Evolutionary conservation across 2,329 filamentous ascomycete genomes (phyloP).

Genomic region (Fusarium pilosicola): DNA sequence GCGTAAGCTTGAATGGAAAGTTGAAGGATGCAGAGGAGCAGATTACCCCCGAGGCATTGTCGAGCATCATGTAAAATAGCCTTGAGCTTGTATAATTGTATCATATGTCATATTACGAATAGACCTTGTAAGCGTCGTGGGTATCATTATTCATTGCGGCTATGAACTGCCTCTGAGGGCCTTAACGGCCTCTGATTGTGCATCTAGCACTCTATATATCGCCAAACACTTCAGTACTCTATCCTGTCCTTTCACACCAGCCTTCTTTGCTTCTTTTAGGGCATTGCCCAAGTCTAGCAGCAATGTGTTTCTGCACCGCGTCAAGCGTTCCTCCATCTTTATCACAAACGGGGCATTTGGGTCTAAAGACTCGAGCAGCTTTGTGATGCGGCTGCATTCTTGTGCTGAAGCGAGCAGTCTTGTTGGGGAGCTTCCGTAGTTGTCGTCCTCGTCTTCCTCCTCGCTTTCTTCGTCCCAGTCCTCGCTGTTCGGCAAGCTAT

Average conservation of each 20-base stretch:
- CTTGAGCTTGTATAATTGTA: conserved; percentile 50
- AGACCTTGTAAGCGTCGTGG: conserved; percentile 36
- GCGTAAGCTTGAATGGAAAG: conserved; percentile 85
- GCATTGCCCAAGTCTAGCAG: conserved; percentile 65
- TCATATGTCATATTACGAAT: conserved; percentile 49
- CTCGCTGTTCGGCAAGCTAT: conserved; percentile 44
- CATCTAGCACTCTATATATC: conserved; percentile 63
- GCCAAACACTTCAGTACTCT: conserved; percentile 63
- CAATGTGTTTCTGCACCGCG: conserved; percentile 65
- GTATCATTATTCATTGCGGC: conserved; percentile 46
- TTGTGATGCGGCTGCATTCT: conserved; percentile 56
- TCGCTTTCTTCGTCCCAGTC: conserved; percentile 54
- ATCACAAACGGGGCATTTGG: conserved; percentile 60
- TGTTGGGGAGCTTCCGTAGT: conserved; percentile 58
- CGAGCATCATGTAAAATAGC: conserved; percentile 61
- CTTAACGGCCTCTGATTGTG: conserved; percentile 63
- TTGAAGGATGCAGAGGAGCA: conserved; percentile 71
- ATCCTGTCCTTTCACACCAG: conserved; percentile 54
- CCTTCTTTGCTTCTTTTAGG: conserved; percentile 55
- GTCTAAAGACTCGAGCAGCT: conserved; percentile 57
- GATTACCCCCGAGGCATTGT: conserved; percentile 63
- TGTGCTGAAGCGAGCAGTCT: conserved; percentile 58
- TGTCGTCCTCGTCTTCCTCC: conserved; percentile 51
- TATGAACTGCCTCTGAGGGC: conserved; percentile 53
- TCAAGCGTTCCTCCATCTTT: conserved; percentile 63